Percentiles rank a stretch among this genome's conserved stretches.
phyloP scores from a whole-genome alignment of 768 basidiomycete genomes.

The Mycena indigotica region DNA sequence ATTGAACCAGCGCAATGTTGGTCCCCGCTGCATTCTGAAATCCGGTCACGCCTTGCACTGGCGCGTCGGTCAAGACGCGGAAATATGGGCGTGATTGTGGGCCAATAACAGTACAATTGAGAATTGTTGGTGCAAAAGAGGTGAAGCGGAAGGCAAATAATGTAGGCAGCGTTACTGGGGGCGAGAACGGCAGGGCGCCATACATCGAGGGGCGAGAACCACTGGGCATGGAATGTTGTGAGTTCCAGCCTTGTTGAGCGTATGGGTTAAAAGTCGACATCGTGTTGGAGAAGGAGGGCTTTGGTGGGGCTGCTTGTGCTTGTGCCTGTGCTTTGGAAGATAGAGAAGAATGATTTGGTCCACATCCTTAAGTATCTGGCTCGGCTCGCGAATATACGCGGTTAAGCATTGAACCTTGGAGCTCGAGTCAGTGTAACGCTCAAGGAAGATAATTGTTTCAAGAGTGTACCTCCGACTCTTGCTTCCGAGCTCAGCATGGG shows the following conservation, averaged over 20 bases:
- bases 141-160: conserved; percentile 22
- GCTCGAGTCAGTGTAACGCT: background rate
- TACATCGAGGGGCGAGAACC: conserved; percentile 15
- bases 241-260: conserved; percentile 1
- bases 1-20: conserved; percentile 42
- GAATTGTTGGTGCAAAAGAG: conserved; percentile 25
- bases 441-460: background rate
- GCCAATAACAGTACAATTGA: conserved; percentile 44
- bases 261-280: conserved; percentile 1
- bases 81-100: conserved; percentile 42
- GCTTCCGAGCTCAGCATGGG: background rate
- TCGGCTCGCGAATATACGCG: background rate
- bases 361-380: background rate
- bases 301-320: background rate
- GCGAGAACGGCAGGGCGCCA: conserved; percentile 20
- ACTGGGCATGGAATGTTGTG: background rate
- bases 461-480: background rate
- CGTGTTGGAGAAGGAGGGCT: background rate
- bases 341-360: background rate
- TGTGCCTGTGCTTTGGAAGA: background rate
- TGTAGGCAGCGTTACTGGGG: conserved; percentile 9
- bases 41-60: conserved; percentile 37
- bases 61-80: conserved; percentile 38
- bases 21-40: conserved; percentile 40
- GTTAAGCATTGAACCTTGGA: background rate